These are phyloP conservation scores for Rhododendron ferrugineum DNA, from an alignment of 148 eudicot genomes.

Conservation along the genomic window DNA sequence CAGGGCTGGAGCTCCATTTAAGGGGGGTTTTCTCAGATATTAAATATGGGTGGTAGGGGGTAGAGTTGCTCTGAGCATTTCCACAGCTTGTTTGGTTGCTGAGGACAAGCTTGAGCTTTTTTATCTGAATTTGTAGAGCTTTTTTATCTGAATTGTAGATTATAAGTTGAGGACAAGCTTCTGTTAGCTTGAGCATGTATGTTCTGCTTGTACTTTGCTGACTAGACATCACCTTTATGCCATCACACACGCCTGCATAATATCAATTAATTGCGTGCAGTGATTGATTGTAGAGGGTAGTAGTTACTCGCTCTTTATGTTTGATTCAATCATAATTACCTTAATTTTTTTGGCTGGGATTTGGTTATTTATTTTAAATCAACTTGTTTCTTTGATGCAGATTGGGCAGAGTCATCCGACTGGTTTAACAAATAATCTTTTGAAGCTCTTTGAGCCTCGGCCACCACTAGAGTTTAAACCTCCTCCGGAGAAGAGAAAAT, in stretches of 20 bases:
- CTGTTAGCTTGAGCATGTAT: not conserved
- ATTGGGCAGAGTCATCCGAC: constrained; percentile 95
- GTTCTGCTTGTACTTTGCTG: not conserved
- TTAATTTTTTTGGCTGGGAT: not conserved
- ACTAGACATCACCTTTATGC: not conserved
- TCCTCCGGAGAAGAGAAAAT: constrained; percentile 92
- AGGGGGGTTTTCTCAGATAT: not conserved
- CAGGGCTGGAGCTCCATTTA: not conserved
- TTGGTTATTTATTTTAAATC: not conserved
- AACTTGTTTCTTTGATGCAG: constrained; percentile 27
- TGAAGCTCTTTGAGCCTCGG: constrained; percentile 93
- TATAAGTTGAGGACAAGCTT: not conserved
- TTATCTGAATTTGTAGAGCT: not conserved
- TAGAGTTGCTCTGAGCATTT: not conserved
- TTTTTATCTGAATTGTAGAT: not conserved
- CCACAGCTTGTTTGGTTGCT: not conserved
- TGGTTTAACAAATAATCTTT: constrained; percentile 70
- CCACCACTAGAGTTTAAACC: constrained; percentile 87
- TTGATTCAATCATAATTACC: not conserved
- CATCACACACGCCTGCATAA: not conserved
- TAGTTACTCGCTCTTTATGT: not conserved
- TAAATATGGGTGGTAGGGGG: not conserved
- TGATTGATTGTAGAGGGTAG: not conserved
- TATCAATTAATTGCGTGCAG: not conserved
- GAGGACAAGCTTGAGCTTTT: not conserved